Base-by-base conservation (phyloP, 176 grass and related monocot species). In the Ampelocalamus luodianensis region DNA sequence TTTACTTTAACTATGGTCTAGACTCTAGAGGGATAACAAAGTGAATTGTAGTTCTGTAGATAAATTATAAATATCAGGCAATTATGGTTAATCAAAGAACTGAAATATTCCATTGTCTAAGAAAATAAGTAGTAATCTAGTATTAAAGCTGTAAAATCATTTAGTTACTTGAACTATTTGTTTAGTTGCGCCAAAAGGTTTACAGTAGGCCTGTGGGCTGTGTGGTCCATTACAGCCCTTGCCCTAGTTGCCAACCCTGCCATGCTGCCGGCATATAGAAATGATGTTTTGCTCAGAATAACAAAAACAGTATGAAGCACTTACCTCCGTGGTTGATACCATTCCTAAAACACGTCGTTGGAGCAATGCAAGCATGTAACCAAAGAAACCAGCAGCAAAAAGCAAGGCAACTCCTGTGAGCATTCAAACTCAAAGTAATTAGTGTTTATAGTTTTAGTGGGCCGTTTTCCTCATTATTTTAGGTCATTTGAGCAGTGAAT, bases 361-460 rank as follows among this genome's bases (percentile, higher is more conserved):
- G 72, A 99, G 90, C 84, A 99, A 91, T 0, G 97, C 93, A 91
- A 99, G 88, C 97, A 96, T 99, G 44, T 96, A 99, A 10, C 97
- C 97, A 48, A 99, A 99, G 88, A 99, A 99, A 82, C 71, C 91
- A 50, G 97, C 97, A 88, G 92, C 92, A 89, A 91, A 82, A 76
- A 99, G 92, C 92, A 99, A 89, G 20, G 86, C 84, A 88, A 99
- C 38, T 65, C 97, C 97, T 99, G 92, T 9, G 51, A 78, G 58
- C 18, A 83, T 90, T 76, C 10, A 83, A 84, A 70, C 10, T 62
- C 3, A 8, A 16, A 74, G 13, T 63, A 61, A 69, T 91, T 84
- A 87, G 53, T 62, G 3, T 43, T 26, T 37, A 5, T 43, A 54
- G 62, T 51, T 80, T 7, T 23, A 61, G 23, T 15, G 20, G 14